phyloP scores from a whole-genome alignment of 2,329 filamentous ascomycete species.

The Aureobasidium sp. region DNA sequence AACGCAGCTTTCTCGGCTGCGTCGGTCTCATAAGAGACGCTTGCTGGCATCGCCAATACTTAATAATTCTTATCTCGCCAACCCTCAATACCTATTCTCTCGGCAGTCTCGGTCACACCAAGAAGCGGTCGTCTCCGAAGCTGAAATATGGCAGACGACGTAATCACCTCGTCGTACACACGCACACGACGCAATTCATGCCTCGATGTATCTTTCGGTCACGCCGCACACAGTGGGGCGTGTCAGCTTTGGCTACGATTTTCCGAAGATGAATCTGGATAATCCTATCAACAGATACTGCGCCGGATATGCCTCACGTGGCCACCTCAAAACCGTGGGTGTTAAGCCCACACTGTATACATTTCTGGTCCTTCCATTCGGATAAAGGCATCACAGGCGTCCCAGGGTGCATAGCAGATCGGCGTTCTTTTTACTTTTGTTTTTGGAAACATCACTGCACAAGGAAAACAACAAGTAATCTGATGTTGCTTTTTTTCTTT shows the following conservation, averaged over 20 bases:
- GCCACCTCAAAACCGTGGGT: background rate
- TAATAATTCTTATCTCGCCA: background rate
- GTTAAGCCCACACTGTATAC: background rate
- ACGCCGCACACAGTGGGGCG: background rate
- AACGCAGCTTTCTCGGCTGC: slow-evolving; percentile 24
- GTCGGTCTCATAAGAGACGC: slow-evolving; percentile 17
- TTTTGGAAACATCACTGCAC: slow-evolving; percentile 12
- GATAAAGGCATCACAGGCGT: slow-evolving; percentile 10
- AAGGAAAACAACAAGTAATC: slow-evolving; percentile 4
- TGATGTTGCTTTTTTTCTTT: slow-evolving; percentile 6
- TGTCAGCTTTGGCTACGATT: slow-evolving; percentile 9
- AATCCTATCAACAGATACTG: background rate
- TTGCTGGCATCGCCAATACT: background rate
- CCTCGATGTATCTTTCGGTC: background rate
- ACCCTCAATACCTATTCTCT: background rate
- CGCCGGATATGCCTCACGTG: background rate
- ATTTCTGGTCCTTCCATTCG: slow-evolving; percentile 5
- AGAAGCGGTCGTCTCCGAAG: background rate
- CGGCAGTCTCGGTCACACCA: background rate
- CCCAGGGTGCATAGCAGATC: slow-evolving; percentile 12
- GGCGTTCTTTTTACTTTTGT: slow-evolving; percentile 12
- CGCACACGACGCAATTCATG: background rate
- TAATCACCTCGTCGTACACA: background rate
- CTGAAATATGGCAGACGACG: background rate
- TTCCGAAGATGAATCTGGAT: background rate